Percentiles rank a stretch among this genome's conserved stretches.
Evolutionary conservation across 371 early-diverging fungal species (phyloP).

Genomic region (Mortierella sp.): DNA sequence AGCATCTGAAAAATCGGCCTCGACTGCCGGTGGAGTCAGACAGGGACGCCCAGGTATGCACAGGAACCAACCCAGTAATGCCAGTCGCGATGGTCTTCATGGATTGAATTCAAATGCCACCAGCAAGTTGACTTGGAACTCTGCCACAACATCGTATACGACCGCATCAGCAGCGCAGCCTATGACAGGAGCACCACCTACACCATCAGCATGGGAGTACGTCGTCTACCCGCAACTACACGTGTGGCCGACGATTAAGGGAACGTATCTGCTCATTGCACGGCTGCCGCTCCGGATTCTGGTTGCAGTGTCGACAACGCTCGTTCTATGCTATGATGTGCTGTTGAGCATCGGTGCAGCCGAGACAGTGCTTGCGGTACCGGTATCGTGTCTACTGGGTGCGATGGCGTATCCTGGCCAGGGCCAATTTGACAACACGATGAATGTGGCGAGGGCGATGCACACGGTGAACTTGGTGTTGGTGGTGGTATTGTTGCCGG

Average conservation of each 20-base stretch:
- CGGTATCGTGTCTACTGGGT: conserved; percentile 45
- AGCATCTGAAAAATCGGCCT: conserved; percentile 21
- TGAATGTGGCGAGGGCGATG: conserved; percentile 54
- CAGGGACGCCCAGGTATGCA: conserved; percentile 20
- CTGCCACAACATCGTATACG: conserved; percentile 50
- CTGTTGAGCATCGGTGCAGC: conserved; percentile 42
- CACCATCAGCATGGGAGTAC: conserved; percentile 50
- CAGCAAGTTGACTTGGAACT: conserved; percentile 52
- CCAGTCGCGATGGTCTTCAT: conserved; percentile 1
- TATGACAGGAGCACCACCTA: conserved; percentile 40
- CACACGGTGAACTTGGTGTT: conserved; percentile 49
- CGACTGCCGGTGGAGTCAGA: neutral
- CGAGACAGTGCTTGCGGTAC: conserved; percentile 42
- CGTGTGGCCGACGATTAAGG: conserved; percentile 34
- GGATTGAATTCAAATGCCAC: neutral
- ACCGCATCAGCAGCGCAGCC: conserved; percentile 39
- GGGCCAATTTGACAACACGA: conserved; percentile 51
- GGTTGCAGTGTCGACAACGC: conserved; percentile 46
- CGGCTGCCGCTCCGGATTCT: conserved; percentile 52
- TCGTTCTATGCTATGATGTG: conserved; percentile 51
- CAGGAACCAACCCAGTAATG: conserved; percentile 21
- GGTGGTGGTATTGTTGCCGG: conserved; percentile 36
- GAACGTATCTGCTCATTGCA: conserved; percentile 36
- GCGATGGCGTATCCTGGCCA: conserved; percentile 44
- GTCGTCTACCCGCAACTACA: conserved; percentile 32